Base-by-base conservation (phyloP, 2,329 filamentous ascomycete genomes). In the Penicillium occitanis region DNA sequence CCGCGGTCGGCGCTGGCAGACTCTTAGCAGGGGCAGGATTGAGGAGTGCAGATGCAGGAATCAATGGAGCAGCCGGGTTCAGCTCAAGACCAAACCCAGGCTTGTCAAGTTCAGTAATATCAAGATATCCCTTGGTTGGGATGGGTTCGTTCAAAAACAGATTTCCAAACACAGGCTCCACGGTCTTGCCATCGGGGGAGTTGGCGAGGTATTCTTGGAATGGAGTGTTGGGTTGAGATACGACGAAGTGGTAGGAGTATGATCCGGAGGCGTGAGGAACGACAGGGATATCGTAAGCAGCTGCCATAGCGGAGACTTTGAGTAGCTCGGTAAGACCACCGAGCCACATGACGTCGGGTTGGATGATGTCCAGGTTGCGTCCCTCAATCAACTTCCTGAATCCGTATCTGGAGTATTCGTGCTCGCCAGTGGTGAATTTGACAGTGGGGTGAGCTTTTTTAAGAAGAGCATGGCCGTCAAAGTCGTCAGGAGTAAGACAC, bases 131-230 rank as follows among this genome's bases (percentile, higher is more conserved):
- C 72, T 92, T 89, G 13, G 84, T 87, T 1, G 93, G 93, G 67
- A 97, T 94, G 5, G 93, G 93, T 81, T 97, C 93, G 77, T 97
- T 93, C 42, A 91, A 74, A 80, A 97, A 97, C 61, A 97, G 83
- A 72, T 96, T 91, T 42, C 93, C 93, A 78, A 97, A 97, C 6
- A 97, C 93, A 1, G 93, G 93, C 68, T 94, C 82, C 19, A 97
- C 93, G 68, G 88, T 93, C 82, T 92, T 91, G 59, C 93, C 93
- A 73, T 97, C 93, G 0, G 93, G 87, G 1, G 92, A 96, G 81
- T 97, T 97, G 71, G 93, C 93, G 28, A 97, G 86, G 75, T 97
- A 97, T 79, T 97, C 93, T 78, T 97, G 93, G 85, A 97, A 97
- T 5, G 93, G 93, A 14, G 90, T 91, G 81, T 97, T 96, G 69